These are phyloP conservation scores for Pseudozyma hubeiensis DNA, from an alignment of 1,284 basidiomycete species.

Conservation along the genomic window DNA sequence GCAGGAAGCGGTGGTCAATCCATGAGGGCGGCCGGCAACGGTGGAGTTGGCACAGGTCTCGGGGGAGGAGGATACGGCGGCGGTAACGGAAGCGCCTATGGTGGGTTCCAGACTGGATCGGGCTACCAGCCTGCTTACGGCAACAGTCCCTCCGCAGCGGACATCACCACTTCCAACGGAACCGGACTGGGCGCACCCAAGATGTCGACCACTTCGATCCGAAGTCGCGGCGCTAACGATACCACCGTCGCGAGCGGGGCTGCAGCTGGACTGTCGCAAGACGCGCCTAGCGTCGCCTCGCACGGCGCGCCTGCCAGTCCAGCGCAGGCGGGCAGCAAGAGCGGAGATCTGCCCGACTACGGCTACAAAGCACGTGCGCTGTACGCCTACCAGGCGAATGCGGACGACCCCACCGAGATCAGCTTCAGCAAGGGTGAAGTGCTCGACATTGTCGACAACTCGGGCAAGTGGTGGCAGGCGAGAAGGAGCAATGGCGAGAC, in stretches of 20 bases:
- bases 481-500: conserved; percentile 82
- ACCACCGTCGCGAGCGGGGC: conserved; percentile 2
- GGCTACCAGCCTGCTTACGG: conserved; percentile 63
- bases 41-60: conserved; percentile 10
- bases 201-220: conserved; percentile 35
- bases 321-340: conserved; percentile 4
- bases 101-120: conserved; percentile 31
- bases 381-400: conserved; percentile 88
- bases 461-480: conserved; percentile 82
- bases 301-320: conserved; percentile 26
- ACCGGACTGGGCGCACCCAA: conserved; percentile 42
- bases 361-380: conserved; percentile 84
- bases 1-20: conserved; percentile 13
- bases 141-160: conserved; percentile 60
- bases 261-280: conserved; percentile 24
- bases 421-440: conserved; percentile 93
- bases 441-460: conserved; percentile 91
- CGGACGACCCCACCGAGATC: conserved; percentile 96
- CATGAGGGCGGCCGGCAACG: conserved; percentile 41
- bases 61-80: conserved; percentile 41
- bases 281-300: conserved; percentile 36
- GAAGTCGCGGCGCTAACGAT: conserved; percentile 23
- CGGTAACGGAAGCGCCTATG: conserved; percentile 45
- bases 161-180: conserved; percentile 54
- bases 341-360: conserved; percentile 48